Evolutionary conservation across 108 stramenopile species (phyloP).

Genomic region (Cyclostephanos invisitatus): DNA sequence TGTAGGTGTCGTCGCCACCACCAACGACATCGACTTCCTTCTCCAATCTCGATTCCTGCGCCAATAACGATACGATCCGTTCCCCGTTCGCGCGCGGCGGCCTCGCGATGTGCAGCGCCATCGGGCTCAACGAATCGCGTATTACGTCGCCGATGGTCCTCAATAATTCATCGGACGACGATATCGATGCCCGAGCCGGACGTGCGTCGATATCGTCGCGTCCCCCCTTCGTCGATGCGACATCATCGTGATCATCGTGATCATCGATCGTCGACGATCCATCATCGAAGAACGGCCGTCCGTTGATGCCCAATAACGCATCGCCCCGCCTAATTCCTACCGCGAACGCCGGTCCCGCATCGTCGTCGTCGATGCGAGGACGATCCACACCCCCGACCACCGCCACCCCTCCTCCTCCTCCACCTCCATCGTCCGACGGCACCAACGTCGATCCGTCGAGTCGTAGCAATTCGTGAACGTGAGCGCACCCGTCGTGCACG

Average conservation of each 20-base stretch:
- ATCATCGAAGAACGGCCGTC: slow-evolving; percentile 47
- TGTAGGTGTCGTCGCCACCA: background rate
- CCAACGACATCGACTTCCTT: background rate
- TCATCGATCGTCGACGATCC: slow-evolving; percentile 15
- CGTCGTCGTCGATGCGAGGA: background rate
- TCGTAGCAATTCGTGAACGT: no score
- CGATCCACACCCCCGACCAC: no score
- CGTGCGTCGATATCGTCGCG: background rate
- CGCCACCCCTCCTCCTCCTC: no score
- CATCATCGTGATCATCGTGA: no score
- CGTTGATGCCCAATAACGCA: slow-evolving; percentile 76
- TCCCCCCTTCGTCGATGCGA: background rate
- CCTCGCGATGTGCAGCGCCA: slow-evolving; percentile 39
- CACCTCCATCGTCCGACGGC: no score
- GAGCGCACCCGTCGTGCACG: no score
- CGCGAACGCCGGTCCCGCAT: slow-evolving; percentile 53
- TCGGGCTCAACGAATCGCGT: slow-evolving; percentile 20
- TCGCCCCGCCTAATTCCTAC: slow-evolving; percentile 69
- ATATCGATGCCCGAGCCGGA: slow-evolving; percentile 49
- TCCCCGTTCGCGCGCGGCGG: background rate
- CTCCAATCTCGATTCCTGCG: slow-evolving; percentile 12
- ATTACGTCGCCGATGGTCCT: slow-evolving; percentile 41
- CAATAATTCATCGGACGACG: slow-evolving; percentile 38
- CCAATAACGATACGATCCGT: background rate
- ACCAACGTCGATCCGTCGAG: no score